These are phyloP conservation scores for Pyrenophora teres DNA, from an alignment of 2,329 filamentous ascomycete species.

Conservation along the genomic window DNA sequence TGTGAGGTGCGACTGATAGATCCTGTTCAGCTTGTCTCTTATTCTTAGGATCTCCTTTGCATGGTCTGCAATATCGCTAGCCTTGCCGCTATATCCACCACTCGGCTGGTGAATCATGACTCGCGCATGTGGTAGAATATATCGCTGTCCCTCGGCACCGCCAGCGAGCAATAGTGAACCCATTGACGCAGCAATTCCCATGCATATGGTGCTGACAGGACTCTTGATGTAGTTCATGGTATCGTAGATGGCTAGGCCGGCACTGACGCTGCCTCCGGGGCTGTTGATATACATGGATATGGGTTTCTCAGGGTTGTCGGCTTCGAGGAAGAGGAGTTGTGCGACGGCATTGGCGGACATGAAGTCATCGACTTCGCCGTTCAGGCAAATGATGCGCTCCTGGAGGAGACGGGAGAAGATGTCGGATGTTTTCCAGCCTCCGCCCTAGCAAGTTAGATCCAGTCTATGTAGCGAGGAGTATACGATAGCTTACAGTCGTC, in stretches of 20 bases:
- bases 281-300: conserved; percentile 99
- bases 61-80: conserved; percentile 89
- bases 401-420: conserved; percentile 56
- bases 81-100: conserved; percentile 71
- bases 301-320: conserved; percentile 89
- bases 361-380: conserved; percentile 86
- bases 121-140: conserved; percentile 86
- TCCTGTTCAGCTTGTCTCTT: conserved; percentile 82
- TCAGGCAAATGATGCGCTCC: conserved; percentile 92
- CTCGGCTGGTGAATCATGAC: conserved; percentile 98
- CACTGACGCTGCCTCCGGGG: conserved; percentile 88
- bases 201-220: conserved; percentile 90
- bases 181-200: conserved; percentile 95
- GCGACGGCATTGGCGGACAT: conserved; percentile 93
- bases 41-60: conserved; percentile 94
- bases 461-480: not conserved
- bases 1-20: conserved; percentile 86
- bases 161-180: conserved; percentile 86
- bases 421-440: conserved; percentile 58
- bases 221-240: conserved; percentile 97
- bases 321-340: conserved; percentile 96
- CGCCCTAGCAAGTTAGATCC: conserved; percentile 50
- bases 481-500: conserved; percentile 48
- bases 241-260: conserved; percentile 88
- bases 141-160: conserved; percentile 82